A percentile compares a stretch with the other conserved stretches of the same genome.
Conservation (phyloP, 768 basidiomycete genomes). For the Psilocybe subaeruginosa region DNA sequence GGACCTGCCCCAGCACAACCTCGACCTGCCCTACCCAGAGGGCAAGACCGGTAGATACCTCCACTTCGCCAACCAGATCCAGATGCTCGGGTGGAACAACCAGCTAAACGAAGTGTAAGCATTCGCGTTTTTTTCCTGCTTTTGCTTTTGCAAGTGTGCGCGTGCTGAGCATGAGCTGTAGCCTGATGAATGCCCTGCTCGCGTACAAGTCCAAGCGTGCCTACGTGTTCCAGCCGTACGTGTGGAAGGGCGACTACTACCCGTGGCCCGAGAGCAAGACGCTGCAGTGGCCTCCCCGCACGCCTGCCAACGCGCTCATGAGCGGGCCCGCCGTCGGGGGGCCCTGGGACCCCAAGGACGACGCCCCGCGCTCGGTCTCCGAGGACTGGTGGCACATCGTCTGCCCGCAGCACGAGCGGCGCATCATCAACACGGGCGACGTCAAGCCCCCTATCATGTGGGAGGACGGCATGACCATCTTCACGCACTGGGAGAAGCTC, state of each 20-base stretch:
- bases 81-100: constrained; percentile 55
- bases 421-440: constrained; percentile 41
- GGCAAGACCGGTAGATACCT: constrained; percentile 51
- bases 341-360: constrained; percentile 41
- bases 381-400: constrained; percentile 45
- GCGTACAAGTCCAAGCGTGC: constrained; percentile 52
- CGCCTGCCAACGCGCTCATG: constrained; percentile 47
- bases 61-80: constrained; percentile 48
- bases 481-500: constrained; percentile 42
- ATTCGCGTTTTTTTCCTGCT: neutral
- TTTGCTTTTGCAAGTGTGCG: neutral
- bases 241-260: constrained; percentile 47
- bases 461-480: constrained; percentile 37
- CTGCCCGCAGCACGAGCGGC: constrained; percentile 43
- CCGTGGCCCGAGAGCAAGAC: constrained; percentile 39
- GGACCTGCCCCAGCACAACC: constrained; percentile 52
- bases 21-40: constrained; percentile 50
- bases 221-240: constrained; percentile 53
- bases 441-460: constrained; percentile 39
- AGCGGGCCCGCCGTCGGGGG: constrained; percentile 50
- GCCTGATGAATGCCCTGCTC: constrained; percentile 53
- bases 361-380: constrained; percentile 49
- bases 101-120: constrained; percentile 53
- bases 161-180: constrained; percentile 14
- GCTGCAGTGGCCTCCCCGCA: constrained; percentile 29